Evolutionary conservation across 371 early-diverging fungal genomes (phyloP), one percentile per base, ranked within the genome.

Genomic region (Apophysomyces variabilis): DNA sequence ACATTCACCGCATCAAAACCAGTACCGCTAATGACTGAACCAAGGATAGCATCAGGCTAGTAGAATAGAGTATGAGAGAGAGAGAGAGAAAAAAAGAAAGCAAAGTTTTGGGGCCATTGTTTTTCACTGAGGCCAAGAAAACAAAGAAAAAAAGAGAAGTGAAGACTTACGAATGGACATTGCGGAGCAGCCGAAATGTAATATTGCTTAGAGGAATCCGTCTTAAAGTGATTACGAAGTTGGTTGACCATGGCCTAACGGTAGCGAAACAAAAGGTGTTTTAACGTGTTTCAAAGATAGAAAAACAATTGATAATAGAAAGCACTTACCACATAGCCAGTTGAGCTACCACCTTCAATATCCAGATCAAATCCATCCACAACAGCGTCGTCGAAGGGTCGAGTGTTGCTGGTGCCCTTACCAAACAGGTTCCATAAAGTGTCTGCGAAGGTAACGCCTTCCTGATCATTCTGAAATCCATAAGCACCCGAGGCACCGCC

Each of bases 301-400:
- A 21, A 18, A 13, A 8, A 36, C 56, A 59, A 36, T 65, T 63
- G 45, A 67, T 46, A 66, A 69, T 85, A 45, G 73, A 75, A 80
- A 79, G 36, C 46, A 50, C 54, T 21, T 50, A 77, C 77, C 0
- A 77, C 67, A 62, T 90, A 92, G 0, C 90, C 90, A 5, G 69
- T 62, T 11, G 74, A 69, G 14, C 71, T 68, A 16, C 90, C 87
- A 59, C 86, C 85, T 58, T 91, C 92, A 44, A 91, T 86, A 60
- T 92, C 92, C 46, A 92, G 71, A 66, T 91, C 91, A 45, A 91
- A 80, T 0, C 91, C 91, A 63, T 92, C 91, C 4, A 90, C 67
- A 1, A 85, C 71, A 0, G 84, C 87, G 57, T 80, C 77, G 6
- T 87, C 89, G 71, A 92, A 92, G 0, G 91, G 90, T 8, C 90